phyloP scores from a whole-genome alignment of 2,329 filamentous ascomycete genomes.

The Aspergillus piperis region DNA sequence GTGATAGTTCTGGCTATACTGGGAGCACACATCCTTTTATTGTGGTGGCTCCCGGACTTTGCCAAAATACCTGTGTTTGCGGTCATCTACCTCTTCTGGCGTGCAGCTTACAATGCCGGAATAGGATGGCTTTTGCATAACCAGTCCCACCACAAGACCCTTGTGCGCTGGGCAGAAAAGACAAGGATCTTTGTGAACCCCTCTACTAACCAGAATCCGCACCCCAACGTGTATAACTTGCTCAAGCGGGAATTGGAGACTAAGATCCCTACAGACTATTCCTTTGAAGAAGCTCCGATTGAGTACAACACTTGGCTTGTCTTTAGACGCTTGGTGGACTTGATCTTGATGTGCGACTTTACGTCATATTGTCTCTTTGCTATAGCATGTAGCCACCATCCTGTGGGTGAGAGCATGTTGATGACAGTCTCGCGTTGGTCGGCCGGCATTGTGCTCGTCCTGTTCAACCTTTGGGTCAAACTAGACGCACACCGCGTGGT shows the following conservation, averaged over 20 bases:
- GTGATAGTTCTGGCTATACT: slow-evolving; percentile 76
- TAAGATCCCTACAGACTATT: slow-evolving; percentile 92
- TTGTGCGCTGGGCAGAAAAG: slow-evolving; percentile 85
- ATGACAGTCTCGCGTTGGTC: slow-evolving; percentile 76
- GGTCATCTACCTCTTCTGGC: slow-evolving; percentile 85
- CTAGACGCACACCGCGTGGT: slow-evolving; percentile 96
- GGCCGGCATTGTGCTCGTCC: slow-evolving; percentile 73
- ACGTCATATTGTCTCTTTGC: slow-evolving; percentile 96
- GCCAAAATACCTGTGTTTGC: slow-evolving; percentile 78
- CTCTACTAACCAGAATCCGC: slow-evolving; percentile 74
- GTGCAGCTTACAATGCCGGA: slow-evolving; percentile 86
- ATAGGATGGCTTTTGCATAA: slow-evolving; percentile 86
- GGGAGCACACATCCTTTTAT: slow-evolving; percentile 69
- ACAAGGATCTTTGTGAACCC: slow-evolving; percentile 85
- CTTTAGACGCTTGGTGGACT: slow-evolving; percentile 90
- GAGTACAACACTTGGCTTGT: slow-evolving; percentile 99
- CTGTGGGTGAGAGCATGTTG: slow-evolving; percentile 67
- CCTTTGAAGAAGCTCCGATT: slow-evolving; percentile 86
- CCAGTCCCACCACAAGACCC: slow-evolving; percentile 83
- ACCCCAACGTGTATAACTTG: slow-evolving; percentile 77
- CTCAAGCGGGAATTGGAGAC: slow-evolving; percentile 89
- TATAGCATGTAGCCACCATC: slow-evolving; percentile 77
- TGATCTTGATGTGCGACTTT: slow-evolving; percentile 99
- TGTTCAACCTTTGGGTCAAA: slow-evolving; percentile 98
- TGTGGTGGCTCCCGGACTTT: slow-evolving; percentile 70